Evolutionary conservation across 140 eudicot genomes (phyloP).

Genomic region (Cichorium intybus): DNA sequence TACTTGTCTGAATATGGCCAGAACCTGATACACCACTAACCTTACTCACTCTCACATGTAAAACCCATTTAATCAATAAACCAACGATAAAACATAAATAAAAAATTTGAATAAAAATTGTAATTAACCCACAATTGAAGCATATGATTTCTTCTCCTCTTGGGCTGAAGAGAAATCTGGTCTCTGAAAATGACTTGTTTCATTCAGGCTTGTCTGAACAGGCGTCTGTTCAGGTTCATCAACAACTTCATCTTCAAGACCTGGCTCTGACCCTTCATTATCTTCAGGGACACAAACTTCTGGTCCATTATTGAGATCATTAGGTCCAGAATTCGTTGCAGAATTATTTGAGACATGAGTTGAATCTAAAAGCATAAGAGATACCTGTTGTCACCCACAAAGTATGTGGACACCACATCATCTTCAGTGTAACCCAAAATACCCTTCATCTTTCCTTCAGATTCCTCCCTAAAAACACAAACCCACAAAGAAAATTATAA

Average conservation of each 20-base stretch:
- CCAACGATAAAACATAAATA: background rate
- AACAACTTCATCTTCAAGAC: constrained; percentile 30
- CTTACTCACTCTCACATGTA: constrained; percentile 44
- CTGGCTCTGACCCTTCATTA: no score
- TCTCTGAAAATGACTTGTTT: constrained; percentile 8
- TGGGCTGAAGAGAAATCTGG: constrained; percentile 36
- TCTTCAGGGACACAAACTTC: no score
- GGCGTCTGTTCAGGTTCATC: constrained; percentile 41
- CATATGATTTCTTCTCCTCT: constrained; percentile 58
- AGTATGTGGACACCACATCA: no score
- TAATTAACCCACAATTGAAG: constrained; percentile 54
- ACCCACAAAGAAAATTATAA: no score
- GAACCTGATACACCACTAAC: constrained; percentile 29
- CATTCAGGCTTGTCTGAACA: constrained; percentile 18
- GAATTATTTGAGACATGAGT: no score
- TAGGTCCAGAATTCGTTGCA: no score
- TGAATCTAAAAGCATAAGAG: no score
- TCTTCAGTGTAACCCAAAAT: no score
- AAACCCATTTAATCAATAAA: constrained; percentile 12
- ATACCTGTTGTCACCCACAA: no score
- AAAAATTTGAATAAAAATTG: background rate
- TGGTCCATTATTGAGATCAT: no score
- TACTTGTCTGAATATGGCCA: constrained; percentile 29
- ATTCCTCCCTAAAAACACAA: no score
- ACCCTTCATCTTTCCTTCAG: no score